These are phyloP conservation scores for Xylaria hypoxylon DNA, from an alignment of 2,329 filamentous ascomycete genomes.

Conservation along the genomic window DNA sequence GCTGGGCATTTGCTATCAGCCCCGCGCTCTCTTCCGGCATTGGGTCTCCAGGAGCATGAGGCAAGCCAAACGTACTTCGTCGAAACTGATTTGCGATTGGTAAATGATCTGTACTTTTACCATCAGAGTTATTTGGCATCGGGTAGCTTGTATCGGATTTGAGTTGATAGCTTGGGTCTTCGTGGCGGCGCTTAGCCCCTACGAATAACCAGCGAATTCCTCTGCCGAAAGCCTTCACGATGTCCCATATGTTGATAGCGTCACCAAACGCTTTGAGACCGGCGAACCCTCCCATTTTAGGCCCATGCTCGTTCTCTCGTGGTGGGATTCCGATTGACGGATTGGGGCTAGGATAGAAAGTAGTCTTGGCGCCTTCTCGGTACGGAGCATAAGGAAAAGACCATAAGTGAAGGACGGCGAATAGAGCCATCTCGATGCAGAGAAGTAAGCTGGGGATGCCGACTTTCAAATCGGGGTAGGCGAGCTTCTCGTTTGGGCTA, in stretches of 20 bases:
- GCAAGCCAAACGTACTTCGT: constrained; percentile 49
- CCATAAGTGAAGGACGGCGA: constrained; percentile 81
- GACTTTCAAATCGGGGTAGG: constrained; percentile 81
- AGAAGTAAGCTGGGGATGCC: constrained; percentile 82
- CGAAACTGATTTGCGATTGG: constrained; percentile 56
- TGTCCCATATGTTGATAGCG: constrained; percentile 84
- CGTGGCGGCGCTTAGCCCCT: constrained; percentile 71
- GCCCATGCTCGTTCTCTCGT: constrained; percentile 57
- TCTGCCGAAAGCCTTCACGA: constrained; percentile 81
- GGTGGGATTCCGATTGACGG: constrained; percentile 54
- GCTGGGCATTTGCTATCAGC: constrained; percentile 58
- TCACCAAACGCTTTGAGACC: constrained; percentile 75
- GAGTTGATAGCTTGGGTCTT: constrained; percentile 63
- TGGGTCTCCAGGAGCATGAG: constrained; percentile 37
- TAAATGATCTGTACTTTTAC: constrained; percentile 55
- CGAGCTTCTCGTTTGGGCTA: constrained; percentile 69
- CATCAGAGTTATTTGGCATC: constrained; percentile 46
- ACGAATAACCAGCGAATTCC: constrained; percentile 85
- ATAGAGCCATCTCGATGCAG: constrained; percentile 87
- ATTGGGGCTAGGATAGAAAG: constrained; percentile 62
- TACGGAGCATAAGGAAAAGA: constrained; percentile 85
- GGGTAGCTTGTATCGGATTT: constrained; percentile 56
- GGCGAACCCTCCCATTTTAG: constrained; percentile 72
- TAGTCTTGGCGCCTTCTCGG: constrained; percentile 56
- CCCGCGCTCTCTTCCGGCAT: constrained; percentile 56